phyloP scores from a whole-genome alignment of 129 eudicot genomes.

The Cynara cardunculus region DNA sequence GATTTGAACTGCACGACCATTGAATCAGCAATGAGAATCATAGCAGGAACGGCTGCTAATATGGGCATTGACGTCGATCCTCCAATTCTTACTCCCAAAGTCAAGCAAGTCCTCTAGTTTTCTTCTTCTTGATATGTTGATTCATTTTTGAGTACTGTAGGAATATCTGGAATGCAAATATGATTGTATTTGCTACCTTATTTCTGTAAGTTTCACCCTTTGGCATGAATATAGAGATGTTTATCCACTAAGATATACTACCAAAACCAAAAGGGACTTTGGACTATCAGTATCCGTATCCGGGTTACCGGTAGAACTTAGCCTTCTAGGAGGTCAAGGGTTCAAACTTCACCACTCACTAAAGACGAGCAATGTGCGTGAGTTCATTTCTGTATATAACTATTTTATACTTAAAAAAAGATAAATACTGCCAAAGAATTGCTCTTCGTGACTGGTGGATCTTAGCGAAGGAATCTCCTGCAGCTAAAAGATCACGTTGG shows the following conservation, averaged over 20 bases:
- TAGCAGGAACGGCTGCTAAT: slow-evolving; percentile 98
- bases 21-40: slow-evolving; percentile 98
- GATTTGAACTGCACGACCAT: slow-evolving; percentile 82
- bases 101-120: slow-evolving; percentile 53
- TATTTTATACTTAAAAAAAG: background rate
- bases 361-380: background rate
- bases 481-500: background rate
- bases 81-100: slow-evolving; percentile 76
- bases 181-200: slow-evolving; percentile 9
- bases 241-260: background rate
- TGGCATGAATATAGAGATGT: slow-evolving; percentile 24
- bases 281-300: background rate
- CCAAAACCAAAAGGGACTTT: background rate
- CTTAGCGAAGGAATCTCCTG: background rate
- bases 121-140: slow-evolving; percentile 4
- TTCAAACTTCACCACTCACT: background rate
- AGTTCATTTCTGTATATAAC: background rate
- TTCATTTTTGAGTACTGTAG: slow-evolving; percentile 29
- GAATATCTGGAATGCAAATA: slow-evolving; percentile 26
- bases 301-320: background rate
- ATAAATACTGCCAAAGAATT: background rate
- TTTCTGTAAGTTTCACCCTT: slow-evolving; percentile 10
- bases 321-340: background rate
- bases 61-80: slow-evolving; percentile 98
- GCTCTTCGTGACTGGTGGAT: background rate